phyloP scores from a whole-genome alignment of 768 basidiomycete species.

The Tulasnella sp. region DNA sequence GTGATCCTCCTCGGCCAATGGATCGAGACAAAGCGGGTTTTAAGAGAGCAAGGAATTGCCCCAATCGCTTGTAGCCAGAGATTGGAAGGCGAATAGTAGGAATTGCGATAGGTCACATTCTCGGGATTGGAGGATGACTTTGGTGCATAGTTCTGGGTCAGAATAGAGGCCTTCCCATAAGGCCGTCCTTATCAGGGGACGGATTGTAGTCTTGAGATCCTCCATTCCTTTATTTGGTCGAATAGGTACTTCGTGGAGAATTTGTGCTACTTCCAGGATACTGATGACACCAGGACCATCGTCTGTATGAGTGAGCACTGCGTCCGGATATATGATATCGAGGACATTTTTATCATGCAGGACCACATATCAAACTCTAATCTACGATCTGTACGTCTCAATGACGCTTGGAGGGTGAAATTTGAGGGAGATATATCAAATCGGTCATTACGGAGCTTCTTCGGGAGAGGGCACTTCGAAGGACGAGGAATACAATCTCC shows the following conservation, averaged over 20 bases:
- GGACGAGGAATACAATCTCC: not conserved
- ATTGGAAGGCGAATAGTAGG: conserved; percentile 4
- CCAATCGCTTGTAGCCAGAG: not conserved
- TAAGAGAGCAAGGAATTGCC: not conserved
- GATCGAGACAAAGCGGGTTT: not conserved
- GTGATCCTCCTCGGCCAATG: not conserved
- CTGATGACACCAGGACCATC: not conserved
- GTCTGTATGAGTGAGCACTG: not conserved
- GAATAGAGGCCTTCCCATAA: not conserved
- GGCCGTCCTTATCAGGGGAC: not conserved
- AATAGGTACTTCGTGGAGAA: not conserved
- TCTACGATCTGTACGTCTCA: no score
- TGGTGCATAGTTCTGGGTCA: not conserved
- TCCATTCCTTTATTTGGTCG: not conserved
- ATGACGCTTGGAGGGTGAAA: not conserved
- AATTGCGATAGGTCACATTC: conserved; percentile 11
- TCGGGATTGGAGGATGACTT: not conserved
- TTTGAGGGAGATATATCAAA: not conserved
- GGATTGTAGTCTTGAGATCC: not conserved
- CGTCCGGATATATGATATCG: not conserved
- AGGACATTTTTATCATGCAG: not conserved
- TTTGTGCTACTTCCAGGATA: not conserved
- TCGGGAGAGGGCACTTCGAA: not conserved
- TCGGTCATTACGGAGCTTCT: not conserved
- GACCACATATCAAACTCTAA: not conserved